Base-by-base conservation (phyloP, 495 filamentous ascomycete genomes). In the Aspergillus ellipticus region DNA sequence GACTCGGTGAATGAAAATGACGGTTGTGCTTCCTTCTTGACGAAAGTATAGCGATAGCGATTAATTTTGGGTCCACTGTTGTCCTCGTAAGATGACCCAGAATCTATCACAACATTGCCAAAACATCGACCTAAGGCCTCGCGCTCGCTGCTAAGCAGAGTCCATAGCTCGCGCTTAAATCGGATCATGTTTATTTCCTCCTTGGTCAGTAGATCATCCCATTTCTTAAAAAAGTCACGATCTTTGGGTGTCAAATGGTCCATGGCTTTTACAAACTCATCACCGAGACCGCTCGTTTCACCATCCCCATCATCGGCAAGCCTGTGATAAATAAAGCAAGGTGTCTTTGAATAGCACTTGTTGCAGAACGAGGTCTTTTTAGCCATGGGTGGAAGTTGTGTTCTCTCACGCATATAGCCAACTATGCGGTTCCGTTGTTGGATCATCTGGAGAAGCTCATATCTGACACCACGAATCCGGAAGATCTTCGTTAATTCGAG, bases 251-350 rank as follows among this genome's bases (percentile, higher is more conserved):
- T 89, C 24, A 97, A 76, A 64, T 94, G 87, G 50, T 80, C 71
- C 39, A 92, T 89, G 3, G 87, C 74, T 28, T 89, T 83, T 16
- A 88, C 85, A 56, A 96, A 96, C 57, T 87, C 84, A 1, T 87
- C 79, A 54, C 84, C 83, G 45, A 91, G 77, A 10, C 84, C 85
- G 56, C 89, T 94, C 4, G 87, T 87, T 62, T 94, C 88, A 24
- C 88, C 85, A 59, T 87, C 80, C 1, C 94, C 94, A 60, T 86
- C 82, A 61, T 97, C 94, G 0, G 83, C 79, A n/a, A 97, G 83
- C 58, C 89, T 94, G 68, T 98, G 92, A 63, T 97, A 98, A 49
- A 95, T 84, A 64, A 97, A 94, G 65, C 94, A 98, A 16, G 92
- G 74, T 3, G 84, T 82, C 69, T 90, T 89, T 2, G 90, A 90